These are phyloP conservation scores for Verticillium tricorpus DNA, from an alignment of 2,329 filamentous ascomycete genomes.

Conservation along the genomic window DNA sequence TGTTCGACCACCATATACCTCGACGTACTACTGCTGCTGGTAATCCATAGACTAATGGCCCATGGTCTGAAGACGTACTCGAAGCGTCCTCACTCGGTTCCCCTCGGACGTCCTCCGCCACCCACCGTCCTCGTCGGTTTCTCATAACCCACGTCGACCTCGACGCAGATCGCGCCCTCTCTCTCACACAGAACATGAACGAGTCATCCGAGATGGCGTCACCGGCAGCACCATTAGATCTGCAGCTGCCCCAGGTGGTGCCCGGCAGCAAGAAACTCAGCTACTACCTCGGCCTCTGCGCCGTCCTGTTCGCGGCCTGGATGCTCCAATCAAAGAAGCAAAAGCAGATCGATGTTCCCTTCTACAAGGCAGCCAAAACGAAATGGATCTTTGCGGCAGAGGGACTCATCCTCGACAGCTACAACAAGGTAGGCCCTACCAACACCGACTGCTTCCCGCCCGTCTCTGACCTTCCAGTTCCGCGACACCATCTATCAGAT, in stretches of 20 bases:
- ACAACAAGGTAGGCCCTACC: slow-evolving; percentile 36
- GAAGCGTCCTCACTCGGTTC: not conserved
- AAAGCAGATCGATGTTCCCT: slow-evolving; percentile 32
- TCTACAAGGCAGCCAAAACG: slow-evolving; percentile 42
- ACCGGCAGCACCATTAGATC: slow-evolving; percentile 15
- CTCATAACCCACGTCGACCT: not conserved
- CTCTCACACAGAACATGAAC: slow-evolving; percentile 6
- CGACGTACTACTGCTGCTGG: not conserved
- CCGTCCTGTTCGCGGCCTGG: slow-evolving; percentile 32
- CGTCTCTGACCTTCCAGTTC: slow-evolving; percentile 28
- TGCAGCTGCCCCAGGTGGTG: slow-evolving; percentile 21
- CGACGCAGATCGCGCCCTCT: not conserved
- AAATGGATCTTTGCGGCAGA: slow-evolving; percentile 50
- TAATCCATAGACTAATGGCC: not conserved
- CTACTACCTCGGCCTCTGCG: slow-evolving; percentile 36
- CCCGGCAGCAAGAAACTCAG: slow-evolving; percentile 25
- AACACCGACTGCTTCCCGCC: not conserved
- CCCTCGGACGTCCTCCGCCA: not conserved
- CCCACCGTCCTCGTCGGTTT: not conserved
- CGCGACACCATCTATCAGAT: slow-evolving; percentile 46
- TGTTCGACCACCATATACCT: not conserved
- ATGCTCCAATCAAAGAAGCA: slow-evolving; percentile 29
- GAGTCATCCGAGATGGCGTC: slow-evolving; percentile 11
- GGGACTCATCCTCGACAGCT: slow-evolving; percentile 41
- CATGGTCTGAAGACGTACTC: not conserved